These are phyloP conservation scores for Tulasnella sp. DNA, from an alignment of 768 basidiomycete genomes.

Conservation along the genomic window DNA sequence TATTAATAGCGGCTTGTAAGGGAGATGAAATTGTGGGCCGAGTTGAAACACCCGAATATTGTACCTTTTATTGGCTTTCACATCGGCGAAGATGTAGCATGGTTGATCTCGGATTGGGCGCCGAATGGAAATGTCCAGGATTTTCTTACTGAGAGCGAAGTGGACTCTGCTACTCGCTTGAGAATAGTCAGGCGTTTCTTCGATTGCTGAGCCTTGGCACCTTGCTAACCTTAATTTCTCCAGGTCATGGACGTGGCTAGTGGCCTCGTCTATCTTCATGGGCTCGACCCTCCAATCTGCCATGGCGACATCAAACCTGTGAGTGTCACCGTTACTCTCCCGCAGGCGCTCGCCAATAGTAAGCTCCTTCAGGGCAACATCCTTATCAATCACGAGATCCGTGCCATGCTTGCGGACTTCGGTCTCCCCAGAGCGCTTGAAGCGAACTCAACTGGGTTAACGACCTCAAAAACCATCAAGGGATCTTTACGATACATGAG, in stretches of 20 bases:
- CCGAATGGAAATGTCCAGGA: not conserved
- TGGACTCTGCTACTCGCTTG: not conserved
- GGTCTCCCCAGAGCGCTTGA: not conserved
- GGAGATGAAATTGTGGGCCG: constrained; percentile 1
- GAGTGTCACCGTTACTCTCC: not conserved
- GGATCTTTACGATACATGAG: not conserved
- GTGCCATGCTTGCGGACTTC: not conserved
- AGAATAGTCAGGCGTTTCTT: not conserved
- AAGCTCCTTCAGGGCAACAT: not conserved
- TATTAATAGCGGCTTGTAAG: not conserved
- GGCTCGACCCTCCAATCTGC: constrained; percentile 14
- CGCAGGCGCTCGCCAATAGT: not conserved
- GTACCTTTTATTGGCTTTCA: not conserved
- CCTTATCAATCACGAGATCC: not conserved
- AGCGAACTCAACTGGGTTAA: not conserved
- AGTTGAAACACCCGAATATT: not conserved
- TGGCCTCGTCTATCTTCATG: constrained; percentile 21
- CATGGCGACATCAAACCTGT: constrained; percentile 24
- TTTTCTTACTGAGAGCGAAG: not conserved
- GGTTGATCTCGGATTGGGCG: not conserved
- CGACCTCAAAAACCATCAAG: not conserved
- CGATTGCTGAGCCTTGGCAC: not conserved
- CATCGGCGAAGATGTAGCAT: not conserved
- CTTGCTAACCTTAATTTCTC: too few species aligned
- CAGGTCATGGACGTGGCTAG: constrained; percentile 15